Base-by-base conservation (phyloP, 148 eudicot genomes). In the Polygonum aviculare region DNA sequence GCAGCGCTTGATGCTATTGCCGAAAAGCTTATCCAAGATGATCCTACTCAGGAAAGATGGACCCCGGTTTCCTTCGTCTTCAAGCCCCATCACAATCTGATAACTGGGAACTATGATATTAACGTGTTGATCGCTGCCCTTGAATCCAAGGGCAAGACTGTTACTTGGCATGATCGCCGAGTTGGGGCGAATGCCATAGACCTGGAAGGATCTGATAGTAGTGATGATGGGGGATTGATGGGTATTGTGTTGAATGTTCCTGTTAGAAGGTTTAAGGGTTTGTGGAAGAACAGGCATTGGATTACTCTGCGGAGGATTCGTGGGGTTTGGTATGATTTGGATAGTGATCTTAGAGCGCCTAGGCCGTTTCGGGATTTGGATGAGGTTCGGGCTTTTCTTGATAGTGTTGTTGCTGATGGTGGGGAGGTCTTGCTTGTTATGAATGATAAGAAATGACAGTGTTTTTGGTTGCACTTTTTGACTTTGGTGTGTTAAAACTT, bases 31-130 rank as follows among this genome's bases (percentile, higher is more conserved):
- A 74, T 76, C 63, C 77, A 70, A 60, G 87, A 87, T 79, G 97
- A 93, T 77, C 98, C 99, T 6, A 87, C 78, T 57, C 84, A 80
- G 38, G 80, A 81, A 63, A 86, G 77, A 12, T 93, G 99, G 97
- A 89, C 86, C n/a, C 93, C 94, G 7, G 77, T 91, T 38, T 96
- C 98, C 40, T 82, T 85, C 22, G 67, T 96, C 15, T 90, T 93
- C 75, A 91, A 84, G 83, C 94, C 99, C 77, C 98, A 91, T 78
- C 97, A 93, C 73, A 96, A 93, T 84, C 21, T 85, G 62, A 39
- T 96, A 39, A 93, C 97, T 39, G 99, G 99, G 47, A 93, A 96
- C 69, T 96, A 93, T 78, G 99, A 96, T 79, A 81, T 93, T 12
- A 96, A 96, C 74, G 98, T 96, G 33, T 78, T 96, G 80, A 88